Percentiles rank a stretch among this genome's conserved stretches.
Evolutionary conservation across 108 stramenopile species (phyloP).

Genomic region (Poteriospumella lacustris): DNA sequence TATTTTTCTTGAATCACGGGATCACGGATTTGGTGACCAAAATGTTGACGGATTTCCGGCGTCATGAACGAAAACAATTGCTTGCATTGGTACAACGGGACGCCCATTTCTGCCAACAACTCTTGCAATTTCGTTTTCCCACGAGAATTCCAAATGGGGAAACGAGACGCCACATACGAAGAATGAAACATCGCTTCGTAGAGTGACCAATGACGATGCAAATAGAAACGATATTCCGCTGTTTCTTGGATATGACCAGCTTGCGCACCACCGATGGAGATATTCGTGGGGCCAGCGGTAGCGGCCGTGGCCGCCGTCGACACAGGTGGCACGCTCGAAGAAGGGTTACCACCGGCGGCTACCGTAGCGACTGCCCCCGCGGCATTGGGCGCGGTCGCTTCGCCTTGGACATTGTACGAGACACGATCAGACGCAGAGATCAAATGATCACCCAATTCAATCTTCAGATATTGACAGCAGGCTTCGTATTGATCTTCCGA

Average conservation of each 20-base stretch:
- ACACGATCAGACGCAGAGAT: background rate
- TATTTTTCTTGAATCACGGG: constrained; percentile 44
- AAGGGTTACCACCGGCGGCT: too few relatives aligned
- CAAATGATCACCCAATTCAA: background rate
- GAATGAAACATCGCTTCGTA: constrained; percentile 46
- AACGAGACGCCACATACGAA: constrained; percentile 44
- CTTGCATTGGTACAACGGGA: constrained; percentile 49
- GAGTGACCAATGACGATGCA: constrained; percentile 55
- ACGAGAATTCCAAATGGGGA: constrained; percentile 48
- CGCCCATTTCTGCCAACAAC: constrained; percentile 53
- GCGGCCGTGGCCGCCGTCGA: too few relatives aligned
- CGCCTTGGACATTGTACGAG: background rate
- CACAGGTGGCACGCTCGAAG: too few relatives aligned
- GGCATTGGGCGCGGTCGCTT: too few relatives aligned
- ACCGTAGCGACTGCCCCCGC: too few relatives aligned
- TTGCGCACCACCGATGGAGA: too few relatives aligned
- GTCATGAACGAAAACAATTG: constrained; percentile 52
- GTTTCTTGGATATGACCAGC: constrained; percentile 30
- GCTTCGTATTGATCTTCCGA: constrained; percentile 16
- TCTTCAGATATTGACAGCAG: constrained; percentile 1
- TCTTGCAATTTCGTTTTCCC: constrained; percentile 46
- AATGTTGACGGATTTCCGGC: background rate
- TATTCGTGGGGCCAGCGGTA: too few relatives aligned
- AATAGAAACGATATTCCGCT: constrained; percentile 50
- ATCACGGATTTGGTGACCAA: constrained; percentile 16